phyloP scores from a whole-genome alignment of 1,284 basidiomycete species.

The Puccinia hordei region DNA sequence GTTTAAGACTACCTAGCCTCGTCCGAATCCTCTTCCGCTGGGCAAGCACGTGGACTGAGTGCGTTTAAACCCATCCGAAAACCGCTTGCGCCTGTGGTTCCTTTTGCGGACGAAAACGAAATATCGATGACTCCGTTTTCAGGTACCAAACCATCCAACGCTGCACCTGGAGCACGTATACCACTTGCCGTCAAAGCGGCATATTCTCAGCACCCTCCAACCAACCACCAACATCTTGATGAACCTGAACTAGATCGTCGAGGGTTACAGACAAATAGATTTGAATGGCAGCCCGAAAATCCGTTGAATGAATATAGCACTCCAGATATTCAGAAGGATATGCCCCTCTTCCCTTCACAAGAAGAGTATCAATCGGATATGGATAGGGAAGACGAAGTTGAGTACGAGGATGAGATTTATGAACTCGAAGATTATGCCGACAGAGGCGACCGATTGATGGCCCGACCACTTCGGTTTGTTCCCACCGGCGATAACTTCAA shows the following conservation, averaged over 20 bases:
- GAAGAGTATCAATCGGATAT: conserved; percentile 13
- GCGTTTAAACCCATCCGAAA: conserved; percentile 49
- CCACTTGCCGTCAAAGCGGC: conserved; percentile 42
- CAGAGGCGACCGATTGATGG: conserved; percentile 9
- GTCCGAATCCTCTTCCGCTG: background rate
- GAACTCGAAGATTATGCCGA: background rate
- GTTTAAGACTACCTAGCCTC: background rate
- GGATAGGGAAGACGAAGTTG: conserved; percentile 13
- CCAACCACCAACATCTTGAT: background rate
- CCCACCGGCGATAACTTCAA: conserved; percentile 62
- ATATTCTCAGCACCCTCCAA: conserved; percentile 17
- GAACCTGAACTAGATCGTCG: background rate
- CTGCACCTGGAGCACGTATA: conserved; percentile 23
- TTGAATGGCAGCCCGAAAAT: conserved; percentile 21
- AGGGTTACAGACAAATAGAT: background rate
- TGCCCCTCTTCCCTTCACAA: background rate
- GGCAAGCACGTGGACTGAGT: background rate
- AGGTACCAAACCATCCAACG: conserved; percentile 1
- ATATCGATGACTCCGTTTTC: conserved; percentile 8
- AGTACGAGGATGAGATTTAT: conserved; percentile 24
- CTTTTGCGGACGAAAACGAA: conserved; percentile 45
- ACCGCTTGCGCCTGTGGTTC: conserved; percentile 36
- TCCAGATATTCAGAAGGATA: conserved; percentile 29
- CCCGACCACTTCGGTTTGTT: conserved; percentile 42
- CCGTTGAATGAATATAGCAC: conserved; percentile 2